Percentiles rank a stretch among this genome's conserved stretches.
Conservation (phyloP, 139 green algal species). For the Chlamydomonas sp. region DNA sequence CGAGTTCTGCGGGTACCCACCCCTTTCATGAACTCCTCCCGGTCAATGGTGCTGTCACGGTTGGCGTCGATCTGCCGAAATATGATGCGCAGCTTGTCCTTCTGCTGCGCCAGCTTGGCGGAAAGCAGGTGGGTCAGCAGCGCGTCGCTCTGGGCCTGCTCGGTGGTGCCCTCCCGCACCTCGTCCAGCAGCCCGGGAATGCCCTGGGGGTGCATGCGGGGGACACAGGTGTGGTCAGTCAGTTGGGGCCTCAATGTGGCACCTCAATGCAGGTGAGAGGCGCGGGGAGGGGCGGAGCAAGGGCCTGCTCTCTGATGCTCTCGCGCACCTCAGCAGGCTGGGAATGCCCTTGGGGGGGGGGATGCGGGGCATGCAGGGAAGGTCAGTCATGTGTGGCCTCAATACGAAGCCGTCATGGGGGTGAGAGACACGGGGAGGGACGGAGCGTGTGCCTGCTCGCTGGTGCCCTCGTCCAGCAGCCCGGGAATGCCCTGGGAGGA, state of each 20-base stretch:
- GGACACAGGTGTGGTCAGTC: neutral
- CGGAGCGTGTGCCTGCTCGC: neutral
- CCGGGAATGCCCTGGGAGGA: neutral
- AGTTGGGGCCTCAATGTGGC: no score
- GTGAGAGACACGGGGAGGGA: no score
- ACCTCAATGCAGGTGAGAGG: no score
- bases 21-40: slow-evolving; percentile 26
- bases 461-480: slow-evolving; percentile 15
- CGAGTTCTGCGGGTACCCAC: neutral
- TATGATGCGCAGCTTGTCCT: slow-evolving; percentile 32
- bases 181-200: slow-evolving; percentile 21
- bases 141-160: slow-evolving; percentile 21
- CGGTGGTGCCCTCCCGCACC: slow-evolving; percentile 9
- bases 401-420: no score
- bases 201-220: neutral
- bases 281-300: no score
- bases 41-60: slow-evolving; percentile 25
- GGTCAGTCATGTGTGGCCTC: no score
- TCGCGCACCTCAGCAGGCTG: no score
- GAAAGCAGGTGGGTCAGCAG: slow-evolving; percentile 21
- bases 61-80: slow-evolving; percentile 26
- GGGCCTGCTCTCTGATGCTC: no score
- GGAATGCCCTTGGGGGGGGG: no score
- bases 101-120: slow-evolving; percentile 10
- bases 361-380: no score